Evolutionary conservation across 441 rosid species (phyloP), one percentile per base, ranked within the genome.

Genomic region (Brassica hybrid): DNA sequence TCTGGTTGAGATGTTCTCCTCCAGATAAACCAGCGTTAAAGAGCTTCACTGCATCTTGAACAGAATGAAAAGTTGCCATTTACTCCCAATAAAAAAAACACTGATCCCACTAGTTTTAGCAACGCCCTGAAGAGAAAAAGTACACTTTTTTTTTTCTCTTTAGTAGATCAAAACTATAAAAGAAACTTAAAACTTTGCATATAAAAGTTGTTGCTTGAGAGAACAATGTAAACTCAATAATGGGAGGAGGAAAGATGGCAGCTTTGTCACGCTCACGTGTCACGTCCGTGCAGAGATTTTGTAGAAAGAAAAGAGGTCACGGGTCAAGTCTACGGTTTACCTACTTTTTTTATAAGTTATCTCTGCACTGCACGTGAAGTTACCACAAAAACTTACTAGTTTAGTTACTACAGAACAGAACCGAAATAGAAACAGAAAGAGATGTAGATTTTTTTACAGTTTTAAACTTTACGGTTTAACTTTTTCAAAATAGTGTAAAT

Each of bases 21-120:
- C 50, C 90, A 1, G 91, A 89, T 69, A 88, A 84, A 68, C 94
- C 97, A 82, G 88, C 89, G 36, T 96, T 94, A 14, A 95, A 93
- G 43, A 88, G 89, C 21, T 81, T 84, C 52, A 95, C 97, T 1
- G 99, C 98, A 85, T 93, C 98, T 84, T 87, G 91, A 67, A 95
- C 99, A 27, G 97, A 93, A 71, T 93, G 93, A 84, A 95, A 91
- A 69, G 56, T 74, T n/a, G 63, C 78, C 82, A 79, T 62, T 8
- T n/a, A 61, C 41, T 30, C 38, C 38, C 36, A 25, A 12, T 50
- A 27, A 4, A 34, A 13, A 34, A 32, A n/a, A 43, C 74, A 76
- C 74, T 69, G 58, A 76, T 62, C 70, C 27, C 68, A 36, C 45
- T 50, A 23, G 36, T 2, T 59, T 6, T 4, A 61, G 58, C 41